Percentiles rank a stretch among this genome's conserved stretches.
These are phyloP conservation scores for Eucalyptus sp. DNA, from an alignment of 345 rosid genomes.

Conservation along the genomic window DNA sequence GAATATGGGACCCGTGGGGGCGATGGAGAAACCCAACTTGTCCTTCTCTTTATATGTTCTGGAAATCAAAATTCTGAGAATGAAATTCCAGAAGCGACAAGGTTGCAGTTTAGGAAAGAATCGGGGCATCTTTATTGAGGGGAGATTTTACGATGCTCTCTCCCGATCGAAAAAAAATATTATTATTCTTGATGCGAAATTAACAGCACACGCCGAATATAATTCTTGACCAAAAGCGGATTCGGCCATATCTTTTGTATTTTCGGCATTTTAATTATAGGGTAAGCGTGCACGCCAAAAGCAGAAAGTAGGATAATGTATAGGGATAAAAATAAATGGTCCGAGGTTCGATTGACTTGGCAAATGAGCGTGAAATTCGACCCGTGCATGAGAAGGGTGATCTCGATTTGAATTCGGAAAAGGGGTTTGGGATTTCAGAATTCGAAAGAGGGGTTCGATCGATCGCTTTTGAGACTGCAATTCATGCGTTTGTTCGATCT, in stretches of 20 bases:
- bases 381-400: background rate
- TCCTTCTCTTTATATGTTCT: background rate
- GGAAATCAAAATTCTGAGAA: background rate
- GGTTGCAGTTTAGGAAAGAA: background rate
- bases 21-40: background rate
- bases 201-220: background rate
- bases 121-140: background rate
- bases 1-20: background rate
- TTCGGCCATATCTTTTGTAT: background rate
- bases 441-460: accelerated
- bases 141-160: background rate
- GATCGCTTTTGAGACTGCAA: background rate
- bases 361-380: background rate
- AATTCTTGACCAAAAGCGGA: background rate
- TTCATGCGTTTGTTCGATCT: background rate
- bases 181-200: background rate
- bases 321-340: background rate
- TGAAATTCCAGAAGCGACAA: background rate
- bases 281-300: background rate
- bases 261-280: background rate
- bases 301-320: background rate
- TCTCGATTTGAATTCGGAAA: background rate
- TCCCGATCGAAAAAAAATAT: background rate
- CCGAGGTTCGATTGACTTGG: background rate
- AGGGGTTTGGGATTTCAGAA: background rate